phyloP scores from a whole-genome alignment of 805 yeast genomes.

The Suhomyces sp. region DNA sequence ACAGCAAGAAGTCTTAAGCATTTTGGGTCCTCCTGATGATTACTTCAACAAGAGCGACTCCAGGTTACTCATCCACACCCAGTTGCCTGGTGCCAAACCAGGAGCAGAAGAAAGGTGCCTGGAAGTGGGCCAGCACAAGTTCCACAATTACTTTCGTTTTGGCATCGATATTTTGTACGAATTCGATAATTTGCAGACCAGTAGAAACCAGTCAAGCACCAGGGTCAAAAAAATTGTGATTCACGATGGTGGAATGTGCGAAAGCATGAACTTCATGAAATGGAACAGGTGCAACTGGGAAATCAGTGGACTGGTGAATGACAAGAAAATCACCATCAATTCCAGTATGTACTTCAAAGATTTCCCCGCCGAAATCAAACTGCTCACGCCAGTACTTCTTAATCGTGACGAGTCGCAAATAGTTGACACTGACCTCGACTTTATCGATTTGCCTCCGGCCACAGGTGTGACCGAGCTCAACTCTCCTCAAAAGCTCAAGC shows the following conservation, averaged over 20 bases:
- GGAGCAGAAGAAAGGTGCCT: background rate
- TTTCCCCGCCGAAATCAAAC: slow-evolving; percentile 18
- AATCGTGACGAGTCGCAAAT: slow-evolving; percentile 41
- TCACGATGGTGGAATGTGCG: slow-evolving; percentile 51
- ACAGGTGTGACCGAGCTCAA: slow-evolving; percentile 12
- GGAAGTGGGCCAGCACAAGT: slow-evolving; percentile 26
- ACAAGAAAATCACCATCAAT: slow-evolving; percentile 11
- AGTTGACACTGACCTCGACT: slow-evolving; percentile 34
- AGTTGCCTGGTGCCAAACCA: slow-evolving; percentile 9
- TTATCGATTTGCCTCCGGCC: slow-evolving; percentile 17
- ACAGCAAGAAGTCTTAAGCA: slow-evolving; percentile 46
- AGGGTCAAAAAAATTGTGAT: slow-evolving; percentile 43
- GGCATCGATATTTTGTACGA: slow-evolving; percentile 57
- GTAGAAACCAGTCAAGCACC: slow-evolving; percentile 12
- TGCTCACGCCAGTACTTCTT: slow-evolving; percentile 32
- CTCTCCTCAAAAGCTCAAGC: slow-evolving; percentile 20
- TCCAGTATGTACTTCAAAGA: slow-evolving; percentile 32
- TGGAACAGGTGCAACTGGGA: slow-evolving; percentile 52
- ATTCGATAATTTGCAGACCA: slow-evolving; percentile 18
- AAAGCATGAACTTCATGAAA: slow-evolving; percentile 50
- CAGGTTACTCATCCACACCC: slow-evolving; percentile 40
- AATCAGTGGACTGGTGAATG: slow-evolving; percentile 15
- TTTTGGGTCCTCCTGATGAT: slow-evolving; percentile 58
- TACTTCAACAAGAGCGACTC: slow-evolving; percentile 45
- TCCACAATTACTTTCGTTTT: slow-evolving; percentile 54